A percentile compares a stretch with the other conserved stretches of the same genome.
Evolutionary conservation across 2,329 filamentous ascomycete genomes (phyloP).

Genomic region (Colletotrichum chlorophyti): DNA sequence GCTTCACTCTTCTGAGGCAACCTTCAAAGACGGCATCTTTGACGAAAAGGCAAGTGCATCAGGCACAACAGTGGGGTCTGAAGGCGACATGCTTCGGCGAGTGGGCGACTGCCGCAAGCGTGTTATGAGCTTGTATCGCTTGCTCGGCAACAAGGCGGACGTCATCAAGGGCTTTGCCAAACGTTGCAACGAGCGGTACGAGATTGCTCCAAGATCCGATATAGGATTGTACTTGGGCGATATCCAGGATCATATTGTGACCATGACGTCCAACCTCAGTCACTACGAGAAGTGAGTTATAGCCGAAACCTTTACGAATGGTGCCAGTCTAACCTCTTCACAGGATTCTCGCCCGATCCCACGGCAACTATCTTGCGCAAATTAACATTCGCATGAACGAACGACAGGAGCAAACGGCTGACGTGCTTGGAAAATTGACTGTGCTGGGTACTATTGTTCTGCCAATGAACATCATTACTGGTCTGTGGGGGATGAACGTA

Average conservation of each 20-base stretch:
- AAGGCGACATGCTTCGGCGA: conserved; percentile 86
- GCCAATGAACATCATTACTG: conserved; percentile 99
- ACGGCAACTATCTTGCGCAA: conserved; percentile 97
- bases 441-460: conserved; percentile 96
- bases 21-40: conserved; percentile 43
- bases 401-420: conserved; percentile 92
- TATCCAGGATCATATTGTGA: conserved; percentile 98
- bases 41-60: conserved; percentile 57
- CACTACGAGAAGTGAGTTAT: conserved; percentile 92
- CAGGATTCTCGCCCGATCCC: conserved; percentile 87
- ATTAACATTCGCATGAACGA: conserved; percentile 99
- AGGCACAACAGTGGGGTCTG: conserved; percentile 52
- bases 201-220: conserved; percentile 91
- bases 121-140: conserved; percentile 92
- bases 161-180: conserved; percentile 99
- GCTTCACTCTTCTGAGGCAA: conserved; percentile 70
- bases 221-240: conserved; percentile 98
- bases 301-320: too few species aligned
- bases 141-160: conserved; percentile 96
- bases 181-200: conserved; percentile 97
- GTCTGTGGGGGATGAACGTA: conserved; percentile 98
- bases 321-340: conserved; percentile 4
- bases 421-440: conserved; percentile 92
- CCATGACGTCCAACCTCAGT: conserved; percentile 94
- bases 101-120: conserved; percentile 96